Conservation (phyloP, 768 basidiomycete genomes). For the Calvatia gigantea region DNA sequence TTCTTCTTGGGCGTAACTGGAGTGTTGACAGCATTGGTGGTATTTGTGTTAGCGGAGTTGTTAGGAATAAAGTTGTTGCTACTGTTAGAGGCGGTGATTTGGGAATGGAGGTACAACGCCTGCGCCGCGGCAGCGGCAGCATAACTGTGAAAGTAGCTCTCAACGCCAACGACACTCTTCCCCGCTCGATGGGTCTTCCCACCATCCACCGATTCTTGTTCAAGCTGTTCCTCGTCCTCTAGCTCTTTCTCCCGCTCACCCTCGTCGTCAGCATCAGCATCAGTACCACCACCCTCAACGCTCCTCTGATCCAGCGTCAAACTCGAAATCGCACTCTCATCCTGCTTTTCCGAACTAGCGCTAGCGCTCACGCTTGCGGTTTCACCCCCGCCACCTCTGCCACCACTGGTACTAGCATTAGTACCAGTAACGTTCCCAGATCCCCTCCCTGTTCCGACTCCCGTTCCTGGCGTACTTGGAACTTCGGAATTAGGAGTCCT, state of each 20-base stretch:
- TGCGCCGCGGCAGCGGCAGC: neutral
- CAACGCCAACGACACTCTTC: conserved; percentile 11
- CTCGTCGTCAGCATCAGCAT: neutral
- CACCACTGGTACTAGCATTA: too few relatives aligned
- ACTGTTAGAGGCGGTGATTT: neutral
- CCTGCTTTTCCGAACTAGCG: conserved; percentile 28
- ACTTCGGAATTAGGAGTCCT: conserved; percentile 36
- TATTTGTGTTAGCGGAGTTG: conserved; percentile 8
- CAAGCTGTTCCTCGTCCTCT: conserved; percentile 15
- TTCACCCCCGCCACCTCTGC: neutral
- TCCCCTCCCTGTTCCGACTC: neutral
- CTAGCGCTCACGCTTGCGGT: neutral
- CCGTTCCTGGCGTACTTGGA: conserved; percentile 14
- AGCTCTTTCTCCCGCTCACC: conserved; percentile 11
- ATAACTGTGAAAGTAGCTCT: conserved; percentile 1
- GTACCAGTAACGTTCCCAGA: too few relatives aligned
- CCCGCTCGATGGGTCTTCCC: conserved; percentile 29
- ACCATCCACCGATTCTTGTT: conserved; percentile 23
- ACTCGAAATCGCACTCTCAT: conserved; percentile 56
- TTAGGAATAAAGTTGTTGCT: conserved; percentile 12
- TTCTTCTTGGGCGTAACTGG: conserved; percentile 24
- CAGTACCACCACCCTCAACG: conserved; percentile 18
- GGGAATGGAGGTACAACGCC: conserved; percentile 17
- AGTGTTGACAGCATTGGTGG: conserved; percentile 18
- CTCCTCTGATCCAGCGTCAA: conserved; percentile 41